Evolutionary conservation across 805 yeast genomes (phyloP), one percentile per base, ranked within the genome.

Genomic region (Isabelozyma pseudorhagii): DNA sequence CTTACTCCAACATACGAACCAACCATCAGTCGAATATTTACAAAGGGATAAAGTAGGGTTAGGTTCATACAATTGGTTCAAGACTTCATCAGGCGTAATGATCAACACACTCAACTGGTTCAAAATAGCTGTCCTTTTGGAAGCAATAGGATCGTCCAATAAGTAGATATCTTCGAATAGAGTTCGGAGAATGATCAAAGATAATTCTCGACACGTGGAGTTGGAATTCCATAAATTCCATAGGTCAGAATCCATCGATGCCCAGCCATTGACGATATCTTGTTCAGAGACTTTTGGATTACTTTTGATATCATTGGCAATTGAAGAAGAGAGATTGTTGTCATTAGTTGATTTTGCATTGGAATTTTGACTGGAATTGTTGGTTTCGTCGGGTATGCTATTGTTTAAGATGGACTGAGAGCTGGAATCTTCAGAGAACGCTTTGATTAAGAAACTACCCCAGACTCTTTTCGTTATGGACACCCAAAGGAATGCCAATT

Each of bases 101-200:
- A 92, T 81, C 66, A 91, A 89, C 5, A 93, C 88, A 63, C 96
- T 86, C 45, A 90, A 78, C 31, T 96, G 90, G 46, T 87, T 85
- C 38, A 93, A 77, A 1, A 87, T 79, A n/a, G 82, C 78, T 49
- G 86, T 81, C 60, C 98, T 78, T 56, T 83, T 86, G 34, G 92
- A 77, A 1, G 97, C 97, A 17, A 90, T 81, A 21, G 97, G 87
- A 63, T 94, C 99, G 56, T 94, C 98, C 44, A 94, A 75, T 46
- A 96, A 73, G 62, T 90, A 94, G 9, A 94, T 82, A 63, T 94
- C 99, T 68, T 94, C 99, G 62, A 93, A 94, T 14, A 94, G 68
- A 3, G 96, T 90, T 60, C 97, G 75, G 55, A 89, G 80, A 5
- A 94, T 87, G 44, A 87, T 82, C 21, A 93, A 71, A 2, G 92